Percentiles rank a stretch among this genome's conserved stretches.
phyloP scores from a whole-genome alignment of 139 green algal species.

The Eudorina sp. region DNA sequence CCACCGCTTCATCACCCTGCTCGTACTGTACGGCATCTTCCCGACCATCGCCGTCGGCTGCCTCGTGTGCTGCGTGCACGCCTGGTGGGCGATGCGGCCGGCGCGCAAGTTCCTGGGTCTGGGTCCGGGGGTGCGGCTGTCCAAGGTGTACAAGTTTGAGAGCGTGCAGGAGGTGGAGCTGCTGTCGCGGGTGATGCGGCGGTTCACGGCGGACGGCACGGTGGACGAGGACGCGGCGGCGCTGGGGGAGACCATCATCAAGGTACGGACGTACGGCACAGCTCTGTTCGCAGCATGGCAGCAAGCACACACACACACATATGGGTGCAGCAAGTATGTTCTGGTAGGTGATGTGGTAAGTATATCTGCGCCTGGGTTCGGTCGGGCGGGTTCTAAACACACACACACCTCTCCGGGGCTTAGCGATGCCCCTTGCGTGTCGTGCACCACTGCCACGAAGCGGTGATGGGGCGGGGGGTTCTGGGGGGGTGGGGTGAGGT shows the following conservation, averaged over 20 bases:
- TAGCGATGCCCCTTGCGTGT: too few species aligned
- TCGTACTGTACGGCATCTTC: slow-evolving; percentile 55
- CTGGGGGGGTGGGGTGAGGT: too few species aligned
- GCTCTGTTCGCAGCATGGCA: background rate
- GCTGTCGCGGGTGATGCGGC: background rate
- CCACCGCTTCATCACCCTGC: background rate
- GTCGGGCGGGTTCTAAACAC: too few species aligned
- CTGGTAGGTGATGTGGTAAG: too few species aligned
- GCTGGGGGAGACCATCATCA: slow-evolving; percentile 43
- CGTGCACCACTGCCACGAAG: too few species aligned
- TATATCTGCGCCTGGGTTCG: too few species aligned
- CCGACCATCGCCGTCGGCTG: slow-evolving; percentile 36
- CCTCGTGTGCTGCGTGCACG: background rate
- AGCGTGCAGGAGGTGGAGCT: slow-evolving; percentile 40
- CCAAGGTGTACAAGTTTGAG: slow-evolving; percentile 43
- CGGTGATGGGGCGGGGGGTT: too few species aligned
- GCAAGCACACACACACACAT: too few species aligned
- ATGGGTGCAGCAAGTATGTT: too few species aligned
- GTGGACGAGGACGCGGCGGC: background rate
- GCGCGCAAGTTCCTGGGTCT: slow-evolving; percentile 29
- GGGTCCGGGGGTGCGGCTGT: background rate
- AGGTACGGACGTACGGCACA: background rate
- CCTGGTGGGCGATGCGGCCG: slow-evolving; percentile 3
- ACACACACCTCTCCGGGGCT: too few species aligned
- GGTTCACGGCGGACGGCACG: background rate